Conservation (phyloP, 176 grass and related monocot genomes). For the Metroxylon sagu region DNA sequence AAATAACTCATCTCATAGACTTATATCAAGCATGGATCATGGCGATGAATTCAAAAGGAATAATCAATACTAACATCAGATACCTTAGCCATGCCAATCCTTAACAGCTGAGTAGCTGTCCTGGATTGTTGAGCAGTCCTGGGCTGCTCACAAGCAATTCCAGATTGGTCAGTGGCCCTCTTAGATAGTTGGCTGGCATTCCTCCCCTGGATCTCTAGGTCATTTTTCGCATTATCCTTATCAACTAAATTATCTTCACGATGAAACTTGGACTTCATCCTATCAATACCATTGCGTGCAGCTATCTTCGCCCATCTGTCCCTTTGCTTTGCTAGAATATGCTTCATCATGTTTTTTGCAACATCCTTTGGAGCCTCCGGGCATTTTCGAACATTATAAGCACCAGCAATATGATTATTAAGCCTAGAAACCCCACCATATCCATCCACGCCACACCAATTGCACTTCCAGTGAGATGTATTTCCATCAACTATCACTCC, state of each 20-base stretch:
- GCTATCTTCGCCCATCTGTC: not conserved
- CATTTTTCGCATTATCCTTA: not conserved
- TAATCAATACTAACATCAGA: no score
- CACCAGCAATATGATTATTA: constrained; percentile 4
- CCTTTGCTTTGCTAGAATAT: constrained; percentile 1
- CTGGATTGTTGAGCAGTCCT: not conserved
- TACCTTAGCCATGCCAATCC: no score
- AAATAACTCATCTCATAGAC: no score
- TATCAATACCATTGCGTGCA: not conserved
- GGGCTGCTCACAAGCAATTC: not conserved
- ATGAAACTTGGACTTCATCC: not conserved
- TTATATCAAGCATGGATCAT: no score
- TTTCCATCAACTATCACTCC: constrained; percentile 9
- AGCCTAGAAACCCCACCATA: constrained; percentile 9
- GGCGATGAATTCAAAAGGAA: no score
- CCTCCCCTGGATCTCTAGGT: not conserved
- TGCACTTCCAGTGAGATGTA: constrained; percentile 7
- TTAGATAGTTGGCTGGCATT: not conserved
- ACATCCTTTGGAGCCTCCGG: constrained; percentile 3
- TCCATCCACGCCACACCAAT: constrained; percentile 14
- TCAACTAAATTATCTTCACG: not conserved
- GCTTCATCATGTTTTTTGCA: constrained; percentile 4
- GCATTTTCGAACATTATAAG: not conserved
- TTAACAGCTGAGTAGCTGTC: not conserved
- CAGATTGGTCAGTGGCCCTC: not conserved